Percentiles rank a stretch among this genome's conserved stretches.
Evolutionary conservation across 2,329 filamentous ascomycete species (phyloP).

Genomic region (Ophioceras dolichostomum): DNA sequence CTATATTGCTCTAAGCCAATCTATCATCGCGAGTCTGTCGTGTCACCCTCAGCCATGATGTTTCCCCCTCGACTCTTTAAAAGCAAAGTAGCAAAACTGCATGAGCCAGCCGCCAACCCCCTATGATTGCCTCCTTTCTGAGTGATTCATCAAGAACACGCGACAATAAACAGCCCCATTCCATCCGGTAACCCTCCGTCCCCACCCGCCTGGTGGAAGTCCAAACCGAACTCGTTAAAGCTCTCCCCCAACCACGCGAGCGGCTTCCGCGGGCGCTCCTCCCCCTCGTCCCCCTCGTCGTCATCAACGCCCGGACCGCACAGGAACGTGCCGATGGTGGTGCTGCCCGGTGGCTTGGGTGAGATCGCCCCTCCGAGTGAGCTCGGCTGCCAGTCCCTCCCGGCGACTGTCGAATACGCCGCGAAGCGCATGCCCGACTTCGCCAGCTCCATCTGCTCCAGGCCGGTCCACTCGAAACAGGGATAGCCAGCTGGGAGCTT

Average conservation of each 20-base stretch:
- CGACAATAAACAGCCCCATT: background rate
- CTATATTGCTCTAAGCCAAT: too few species aligned
- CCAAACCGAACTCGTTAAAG: background rate
- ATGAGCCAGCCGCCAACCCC: too few species aligned
- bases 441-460: background rate
- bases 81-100: too few species aligned
- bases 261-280: too few species aligned
- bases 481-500: constrained; percentile 16
- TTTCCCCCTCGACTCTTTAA: too few species aligned
- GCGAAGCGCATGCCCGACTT: background rate
- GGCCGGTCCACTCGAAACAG: constrained; percentile 11
- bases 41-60: too few species aligned
- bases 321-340: background rate
- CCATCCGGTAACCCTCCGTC: background rate
- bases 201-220: background rate
- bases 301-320: background rate
- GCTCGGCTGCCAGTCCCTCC: background rate
- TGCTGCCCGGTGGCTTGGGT: background rate
- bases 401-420: background rate
- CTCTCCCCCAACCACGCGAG: background rate
- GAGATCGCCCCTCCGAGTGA: too few species aligned
- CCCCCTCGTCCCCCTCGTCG: background rate
- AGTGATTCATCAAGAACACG: background rate
- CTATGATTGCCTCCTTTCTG: too few species aligned
- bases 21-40: too few species aligned